Percentiles rank a stretch among this genome's conserved stretches.
Evolutionary conservation across 202 grass and related monocot species (phyloP).

Genomic region (Dendrocalamus latiflorus): DNA sequence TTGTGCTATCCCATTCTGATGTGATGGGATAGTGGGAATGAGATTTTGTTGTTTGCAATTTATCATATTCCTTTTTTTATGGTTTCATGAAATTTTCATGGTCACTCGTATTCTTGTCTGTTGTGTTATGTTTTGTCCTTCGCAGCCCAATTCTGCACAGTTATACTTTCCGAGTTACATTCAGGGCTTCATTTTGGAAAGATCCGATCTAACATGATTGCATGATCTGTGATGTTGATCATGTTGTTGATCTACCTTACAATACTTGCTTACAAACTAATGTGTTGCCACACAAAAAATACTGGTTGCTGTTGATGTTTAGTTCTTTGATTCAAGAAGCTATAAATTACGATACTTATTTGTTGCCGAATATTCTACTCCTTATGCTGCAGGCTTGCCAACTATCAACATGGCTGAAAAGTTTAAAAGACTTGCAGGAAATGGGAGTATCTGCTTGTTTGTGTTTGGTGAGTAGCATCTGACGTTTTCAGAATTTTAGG

Average conservation of each 20-base stretch:
- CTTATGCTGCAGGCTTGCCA: neutral
- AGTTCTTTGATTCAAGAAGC: neutral
- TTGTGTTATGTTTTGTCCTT: neutral
- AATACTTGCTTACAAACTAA: too few relatives aligned
- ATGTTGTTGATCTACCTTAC: too few relatives aligned
- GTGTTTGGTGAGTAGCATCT: neutral
- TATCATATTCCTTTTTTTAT: neutral
- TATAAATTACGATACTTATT: neutral
- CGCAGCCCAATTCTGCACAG: neutral
- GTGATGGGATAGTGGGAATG: neutral
- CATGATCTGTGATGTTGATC: neutral
- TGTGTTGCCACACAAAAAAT: neutral
- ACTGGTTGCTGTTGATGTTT: neutral
- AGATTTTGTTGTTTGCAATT: constrained; percentile 2
- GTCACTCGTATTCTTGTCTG: neutral
- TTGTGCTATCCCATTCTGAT: neutral
- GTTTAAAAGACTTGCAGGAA: too few relatives aligned
- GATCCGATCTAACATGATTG: neutral
- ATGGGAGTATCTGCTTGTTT: neutral
- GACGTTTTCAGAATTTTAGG: neutral
- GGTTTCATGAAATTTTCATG: neutral
- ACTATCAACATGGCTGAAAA: neutral
- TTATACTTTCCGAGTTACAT: neutral
- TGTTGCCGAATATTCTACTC: neutral
- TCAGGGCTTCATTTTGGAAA: neutral